A percentile compares a stretch with the other conserved stretches of the same genome.
These are phyloP conservation scores for Leptomonas pyrrhocoris DNA, from an alignment of 208 protist species.

Conservation along the genomic window DNA sequence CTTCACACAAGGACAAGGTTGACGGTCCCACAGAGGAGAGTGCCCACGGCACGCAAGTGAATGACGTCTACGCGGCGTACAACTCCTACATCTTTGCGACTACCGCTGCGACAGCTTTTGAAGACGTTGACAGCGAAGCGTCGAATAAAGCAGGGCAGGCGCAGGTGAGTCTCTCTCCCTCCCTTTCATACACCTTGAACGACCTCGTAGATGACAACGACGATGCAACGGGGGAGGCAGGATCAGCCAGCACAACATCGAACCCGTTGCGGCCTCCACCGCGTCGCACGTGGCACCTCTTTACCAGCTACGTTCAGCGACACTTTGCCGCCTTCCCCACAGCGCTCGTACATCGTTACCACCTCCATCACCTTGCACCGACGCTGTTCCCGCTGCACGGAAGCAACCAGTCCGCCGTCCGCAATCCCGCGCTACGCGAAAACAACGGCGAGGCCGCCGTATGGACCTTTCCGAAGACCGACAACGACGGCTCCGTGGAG, in stretches of 20 bases:
- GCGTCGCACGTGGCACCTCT: slow-evolving; percentile 57
- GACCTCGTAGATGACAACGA: slow-evolving; percentile 20
- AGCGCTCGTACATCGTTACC: slow-evolving; percentile 80
- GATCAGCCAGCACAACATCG: background rate
- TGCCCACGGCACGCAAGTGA: background rate
- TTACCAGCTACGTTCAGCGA: slow-evolving; percentile 50
- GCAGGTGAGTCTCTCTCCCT: slow-evolving; percentile 22
- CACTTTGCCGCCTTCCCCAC: slow-evolving; percentile 82
- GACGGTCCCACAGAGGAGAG: too few relatives aligned
- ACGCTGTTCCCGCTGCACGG: slow-evolving; percentile 56
- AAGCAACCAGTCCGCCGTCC: background rate
- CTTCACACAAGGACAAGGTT: too few relatives aligned
- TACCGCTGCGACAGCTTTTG: background rate
- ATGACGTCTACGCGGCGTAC: slow-evolving; percentile 3
- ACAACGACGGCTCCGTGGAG: background rate
- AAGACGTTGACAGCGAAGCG: background rate
- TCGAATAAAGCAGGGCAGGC: background rate
- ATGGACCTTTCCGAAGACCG: too few relatives aligned
- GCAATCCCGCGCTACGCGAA: too few relatives aligned
- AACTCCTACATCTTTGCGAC: slow-evolving; percentile 12
- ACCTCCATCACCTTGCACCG: slow-evolving; percentile 68
- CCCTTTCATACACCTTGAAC: slow-evolving; percentile 28
- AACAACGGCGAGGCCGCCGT: background rate
- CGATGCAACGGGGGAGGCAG: background rate
- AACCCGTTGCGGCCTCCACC: background rate